Conservation (phyloP, 1,284 basidiomycete species). For the Kalmanozyma brasiliensis region DNA sequence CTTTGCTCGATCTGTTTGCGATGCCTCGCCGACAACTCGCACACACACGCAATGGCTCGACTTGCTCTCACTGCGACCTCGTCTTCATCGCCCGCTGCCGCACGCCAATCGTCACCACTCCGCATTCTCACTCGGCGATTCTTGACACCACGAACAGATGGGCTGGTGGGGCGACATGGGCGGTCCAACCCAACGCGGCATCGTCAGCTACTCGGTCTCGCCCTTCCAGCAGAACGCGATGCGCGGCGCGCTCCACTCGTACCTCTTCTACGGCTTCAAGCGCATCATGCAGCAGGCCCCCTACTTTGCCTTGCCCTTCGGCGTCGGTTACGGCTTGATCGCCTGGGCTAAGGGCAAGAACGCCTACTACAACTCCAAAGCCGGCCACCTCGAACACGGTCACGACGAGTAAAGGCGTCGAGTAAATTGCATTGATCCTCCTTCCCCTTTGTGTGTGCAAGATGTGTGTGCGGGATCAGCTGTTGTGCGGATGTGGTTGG, state of each 20-base stretch:
- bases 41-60: too few species aligned
- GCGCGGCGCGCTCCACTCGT: conserved; percentile 60
- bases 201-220: conserved; percentile 63
- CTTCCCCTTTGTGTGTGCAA: too few species aligned
- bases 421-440: too few species aligned
- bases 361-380: conserved; percentile 67
- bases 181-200: conserved; percentile 64
- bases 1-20: too few species aligned
- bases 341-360: conserved; percentile 64
- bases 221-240: conserved; percentile 65
- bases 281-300: conserved; percentile 63
- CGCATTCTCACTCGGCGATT: not conserved
- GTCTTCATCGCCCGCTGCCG: not conserved
- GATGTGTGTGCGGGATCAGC: too few species aligned
- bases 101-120: not conserved
- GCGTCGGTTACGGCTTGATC: conserved; percentile 62
- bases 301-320: conserved; percentile 65
- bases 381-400: conserved; percentile 58
- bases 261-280: conserved; percentile 67
- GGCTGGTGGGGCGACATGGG: conserved; percentile 68
- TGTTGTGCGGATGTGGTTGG: too few species aligned
- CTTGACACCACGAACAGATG: conserved; percentile 47
- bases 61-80: too few species aligned
- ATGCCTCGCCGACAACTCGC: too few species aligned
- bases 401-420: conserved; percentile 52